These are phyloP conservation scores for Phytophthora pinifolia DNA, from an alignment of 352 stramenopile genomes.

Conservation along the genomic window DNA sequence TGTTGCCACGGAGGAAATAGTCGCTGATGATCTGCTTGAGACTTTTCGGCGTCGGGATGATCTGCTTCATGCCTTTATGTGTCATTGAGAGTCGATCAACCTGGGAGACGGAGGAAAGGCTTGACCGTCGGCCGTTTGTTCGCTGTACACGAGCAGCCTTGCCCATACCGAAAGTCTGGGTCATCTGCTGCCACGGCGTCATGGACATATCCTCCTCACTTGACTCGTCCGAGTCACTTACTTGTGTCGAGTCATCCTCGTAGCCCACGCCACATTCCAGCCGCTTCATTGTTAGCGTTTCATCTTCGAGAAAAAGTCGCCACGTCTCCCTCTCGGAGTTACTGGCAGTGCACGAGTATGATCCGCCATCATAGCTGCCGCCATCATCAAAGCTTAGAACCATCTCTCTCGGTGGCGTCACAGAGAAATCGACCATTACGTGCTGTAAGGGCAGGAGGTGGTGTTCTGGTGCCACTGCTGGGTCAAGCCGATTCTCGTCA, in stretches of 20 bases:
- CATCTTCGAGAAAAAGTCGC: constrained; percentile 38
- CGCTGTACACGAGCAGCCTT: constrained; percentile 33
- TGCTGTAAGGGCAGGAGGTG: constrained; percentile 22
- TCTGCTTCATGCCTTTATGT: constrained; percentile 52
- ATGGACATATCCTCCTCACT: constrained; percentile 78
- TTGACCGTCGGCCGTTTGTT: constrained; percentile 46
- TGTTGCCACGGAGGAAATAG: constrained; percentile 64
- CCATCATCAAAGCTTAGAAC: constrained; percentile 30
- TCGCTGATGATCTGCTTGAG: constrained; percentile 67
- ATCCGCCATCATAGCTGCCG: constrained; percentile 1
- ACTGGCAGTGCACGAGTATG: neutral
- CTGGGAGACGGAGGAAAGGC: constrained; percentile 64
- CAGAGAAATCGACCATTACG: constrained; percentile 57
- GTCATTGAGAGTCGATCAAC: constrained; percentile 58
- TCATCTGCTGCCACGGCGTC: constrained; percentile 87
- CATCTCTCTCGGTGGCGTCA: constrained; percentile 36
- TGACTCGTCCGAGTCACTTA: constrained; percentile 80
- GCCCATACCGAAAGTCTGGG: constrained; percentile 78
- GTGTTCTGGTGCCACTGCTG: constrained; percentile 15
- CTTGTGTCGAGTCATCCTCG: constrained; percentile 79
- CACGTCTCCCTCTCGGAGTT: constrained; percentile 18
- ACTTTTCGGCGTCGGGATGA: constrained; percentile 46
- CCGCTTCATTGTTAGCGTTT: constrained; percentile 56
- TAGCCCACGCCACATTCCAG: constrained; percentile 77
- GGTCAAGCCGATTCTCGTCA: constrained; percentile 2